Evolutionary conservation across 495 filamentous ascomycete species (phyloP).

Genomic region (Aspergillus avenaceus): DNA sequence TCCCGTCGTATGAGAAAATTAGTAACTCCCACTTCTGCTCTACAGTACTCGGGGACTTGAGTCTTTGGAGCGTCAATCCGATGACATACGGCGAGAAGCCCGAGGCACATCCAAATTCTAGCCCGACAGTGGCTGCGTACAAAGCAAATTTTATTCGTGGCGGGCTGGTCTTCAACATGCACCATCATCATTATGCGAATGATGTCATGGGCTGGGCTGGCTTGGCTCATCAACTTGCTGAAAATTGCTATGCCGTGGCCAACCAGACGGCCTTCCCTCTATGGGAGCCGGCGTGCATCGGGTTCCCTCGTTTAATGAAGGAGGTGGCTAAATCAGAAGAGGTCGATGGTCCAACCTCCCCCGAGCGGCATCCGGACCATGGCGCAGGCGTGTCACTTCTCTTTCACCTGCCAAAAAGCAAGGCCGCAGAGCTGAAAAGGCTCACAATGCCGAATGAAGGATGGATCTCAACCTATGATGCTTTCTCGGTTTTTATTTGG

Average conservation of each 20-base stretch:
- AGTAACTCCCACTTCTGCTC: conserved; percentile 9
- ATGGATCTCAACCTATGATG: conserved; percentile 43
- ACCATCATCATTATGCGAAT: conserved; percentile 41
- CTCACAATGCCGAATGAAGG: conserved; percentile 26
- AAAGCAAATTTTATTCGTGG: conserved; percentile 41
- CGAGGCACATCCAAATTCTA: conserved; percentile 28
- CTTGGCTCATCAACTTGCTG: conserved; percentile 35
- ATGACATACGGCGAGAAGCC: conserved; percentile 41
- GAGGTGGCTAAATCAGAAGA: no score
- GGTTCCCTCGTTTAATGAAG: no score
- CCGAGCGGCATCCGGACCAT: conserved; percentile 27
- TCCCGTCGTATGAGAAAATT: conserved; percentile 16
- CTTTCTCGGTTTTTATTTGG: conserved; percentile 36
- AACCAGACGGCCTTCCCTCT: conserved; percentile 24
- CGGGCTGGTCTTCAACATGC: conserved; percentile 38
- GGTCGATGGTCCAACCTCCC: conserved; percentile 27
- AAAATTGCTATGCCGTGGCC: conserved; percentile 35
- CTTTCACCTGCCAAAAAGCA: conserved; percentile 40
- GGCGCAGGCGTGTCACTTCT: conserved; percentile 23
- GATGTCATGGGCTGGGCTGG: conserved; percentile 41
- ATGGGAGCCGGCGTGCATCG: conserved; percentile 32
- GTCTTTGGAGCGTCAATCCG: conserved; percentile 23
- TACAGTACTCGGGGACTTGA: conserved; percentile 21
- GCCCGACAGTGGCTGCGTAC: conserved; percentile 33
- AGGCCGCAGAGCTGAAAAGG: conserved; percentile 34